Conservation (phyloP, 2,329 filamentous ascomycete species). For the Blastomyces parvus region DNA sequence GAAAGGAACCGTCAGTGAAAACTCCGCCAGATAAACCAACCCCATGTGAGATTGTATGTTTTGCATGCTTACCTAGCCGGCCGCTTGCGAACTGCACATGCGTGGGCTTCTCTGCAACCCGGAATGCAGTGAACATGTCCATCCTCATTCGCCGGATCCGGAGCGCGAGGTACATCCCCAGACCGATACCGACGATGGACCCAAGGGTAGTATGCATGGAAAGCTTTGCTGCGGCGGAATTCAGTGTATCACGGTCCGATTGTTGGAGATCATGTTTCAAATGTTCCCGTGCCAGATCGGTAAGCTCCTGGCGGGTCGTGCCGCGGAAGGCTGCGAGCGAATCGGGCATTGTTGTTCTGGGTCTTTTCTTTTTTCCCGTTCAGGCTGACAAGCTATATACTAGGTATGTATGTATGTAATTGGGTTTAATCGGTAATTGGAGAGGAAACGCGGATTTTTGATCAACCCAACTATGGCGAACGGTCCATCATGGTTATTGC, state of each 20-base stretch:
- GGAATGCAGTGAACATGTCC: slow-evolving; percentile 54
- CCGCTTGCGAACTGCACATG: slow-evolving; percentile 55
- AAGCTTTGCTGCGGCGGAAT: slow-evolving; percentile 47
- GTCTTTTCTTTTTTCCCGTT: not conserved
- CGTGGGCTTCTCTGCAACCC: slow-evolving; percentile 51
- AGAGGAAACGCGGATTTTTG: not conserved
- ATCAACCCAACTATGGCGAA: not conserved
- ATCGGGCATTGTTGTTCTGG: slow-evolving; percentile 27
- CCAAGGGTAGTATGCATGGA: slow-evolving; percentile 49
- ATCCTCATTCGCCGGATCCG: slow-evolving; percentile 47
- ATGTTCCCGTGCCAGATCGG: slow-evolving; percentile 48
- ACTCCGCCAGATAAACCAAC: not conserved
- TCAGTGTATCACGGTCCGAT: slow-evolving; percentile 50
- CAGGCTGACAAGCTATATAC: not conserved
- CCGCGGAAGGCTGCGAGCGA: slow-evolving; percentile 42
- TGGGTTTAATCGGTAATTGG: not conserved
- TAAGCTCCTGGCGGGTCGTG: slow-evolving; percentile 42
- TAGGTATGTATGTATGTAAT: too few relatives aligned
- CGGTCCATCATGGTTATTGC: not conserved
- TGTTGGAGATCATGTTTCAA: slow-evolving; percentile 49
- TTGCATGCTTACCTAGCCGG: slow-evolving; percentile 39
- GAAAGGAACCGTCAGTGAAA: slow-evolving; percentile 7
- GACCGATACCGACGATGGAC: slow-evolving; percentile 49
- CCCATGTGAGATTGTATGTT: not conserved
- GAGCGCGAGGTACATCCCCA: slow-evolving; percentile 50